Evolutionary conservation across 768 basidiomycete species (phyloP).

Genomic region (Tricholoma bakamatsutake): DNA sequence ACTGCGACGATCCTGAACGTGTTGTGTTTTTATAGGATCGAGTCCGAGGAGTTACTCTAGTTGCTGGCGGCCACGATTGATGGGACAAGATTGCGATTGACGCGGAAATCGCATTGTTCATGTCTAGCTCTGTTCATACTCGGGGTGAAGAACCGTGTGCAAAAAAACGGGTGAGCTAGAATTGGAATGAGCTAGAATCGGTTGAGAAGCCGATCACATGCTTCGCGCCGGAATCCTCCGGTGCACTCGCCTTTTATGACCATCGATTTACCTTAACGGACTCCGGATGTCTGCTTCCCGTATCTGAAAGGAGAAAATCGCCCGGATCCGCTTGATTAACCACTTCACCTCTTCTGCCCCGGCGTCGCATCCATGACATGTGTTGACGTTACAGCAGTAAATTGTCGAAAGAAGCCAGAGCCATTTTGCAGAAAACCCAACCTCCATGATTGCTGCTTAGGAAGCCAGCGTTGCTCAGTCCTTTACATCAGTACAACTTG

Average conservation of each 20-base stretch:
- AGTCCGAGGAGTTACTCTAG: slow-evolving; percentile 19
- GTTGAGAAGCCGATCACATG: neutral
- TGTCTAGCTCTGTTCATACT: slow-evolving; percentile 13
- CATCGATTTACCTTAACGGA: slow-evolving; percentile 10
- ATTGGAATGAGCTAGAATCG: slow-evolving; percentile 12
- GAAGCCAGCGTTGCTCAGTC: slow-evolving; percentile 3
- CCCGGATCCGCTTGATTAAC: slow-evolving; percentile 6
- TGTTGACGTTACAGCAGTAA: slow-evolving; percentile 12
- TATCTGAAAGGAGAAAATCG: slow-evolving; percentile 5
- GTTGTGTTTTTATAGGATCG: neutral
- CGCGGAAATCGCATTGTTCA: slow-evolving; percentile 12
- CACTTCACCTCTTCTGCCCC: neutral
- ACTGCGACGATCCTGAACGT: neutral
- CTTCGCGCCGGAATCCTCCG: slow-evolving; percentile 12
- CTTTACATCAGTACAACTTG: slow-evolving; percentile 15
- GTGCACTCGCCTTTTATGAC: slow-evolving; percentile 1
- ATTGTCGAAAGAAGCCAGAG: slow-evolving; percentile 23
- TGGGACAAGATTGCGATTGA: slow-evolving; percentile 13
- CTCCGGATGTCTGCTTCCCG: slow-evolving; percentile 13
- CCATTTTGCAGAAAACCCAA: slow-evolving; percentile 31
- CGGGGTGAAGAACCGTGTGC: slow-evolving; percentile 6
- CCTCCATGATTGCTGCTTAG: slow-evolving; percentile 3
- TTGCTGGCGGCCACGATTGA: slow-evolving; percentile 1
- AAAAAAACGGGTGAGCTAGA: slow-evolving; percentile 21
- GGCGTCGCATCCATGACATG: slow-evolving; percentile 5